These are phyloP conservation scores for Neurospora crassa DNA, from an alignment of 2,329 filamentous ascomycete species.

Conservation along the genomic window DNA sequence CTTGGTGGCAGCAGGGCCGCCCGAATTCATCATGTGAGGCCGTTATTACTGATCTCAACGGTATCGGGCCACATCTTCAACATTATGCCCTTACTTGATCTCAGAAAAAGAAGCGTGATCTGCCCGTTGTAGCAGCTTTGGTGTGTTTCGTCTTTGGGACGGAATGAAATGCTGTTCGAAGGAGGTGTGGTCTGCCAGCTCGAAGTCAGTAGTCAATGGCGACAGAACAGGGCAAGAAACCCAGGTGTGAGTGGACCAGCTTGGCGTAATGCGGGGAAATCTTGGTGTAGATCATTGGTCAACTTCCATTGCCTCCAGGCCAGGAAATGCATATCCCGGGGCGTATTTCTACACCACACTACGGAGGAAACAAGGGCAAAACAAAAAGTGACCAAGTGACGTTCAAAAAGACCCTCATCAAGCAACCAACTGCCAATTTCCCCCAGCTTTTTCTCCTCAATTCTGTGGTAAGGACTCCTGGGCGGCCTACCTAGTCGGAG, in stretches of 20 bases:
- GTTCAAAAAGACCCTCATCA: neutral
- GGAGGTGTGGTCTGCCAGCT: neutral
- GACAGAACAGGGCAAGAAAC: neutral
- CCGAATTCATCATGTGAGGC: too few species aligned
- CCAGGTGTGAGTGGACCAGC: neutral
- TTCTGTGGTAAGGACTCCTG: neutral
- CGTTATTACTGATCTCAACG: too few species aligned
- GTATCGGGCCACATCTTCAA: too few species aligned
- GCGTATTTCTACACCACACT: too few species aligned
- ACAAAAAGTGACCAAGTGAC: neutral
- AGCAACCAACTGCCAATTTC: neutral
- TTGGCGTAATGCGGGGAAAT: neutral
- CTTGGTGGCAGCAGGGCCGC: too few species aligned
- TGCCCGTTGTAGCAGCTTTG: neutral
- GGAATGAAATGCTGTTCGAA: neutral
- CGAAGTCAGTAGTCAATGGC: neutral
- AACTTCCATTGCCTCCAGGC: neutral
- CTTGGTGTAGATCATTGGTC: neutral
- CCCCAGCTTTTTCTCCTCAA: neutral
- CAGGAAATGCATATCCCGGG: neutral
- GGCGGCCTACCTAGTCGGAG: neutral
- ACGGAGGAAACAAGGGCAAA: too few species aligned
- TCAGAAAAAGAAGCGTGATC: neutral
- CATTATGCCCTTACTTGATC: too few species aligned
- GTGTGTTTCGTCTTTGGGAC: neutral